Evolutionary conservation across 805 yeast species (phyloP), one percentile per base, ranked within the genome.

Genomic region (Danielia oregonensis): DNA sequence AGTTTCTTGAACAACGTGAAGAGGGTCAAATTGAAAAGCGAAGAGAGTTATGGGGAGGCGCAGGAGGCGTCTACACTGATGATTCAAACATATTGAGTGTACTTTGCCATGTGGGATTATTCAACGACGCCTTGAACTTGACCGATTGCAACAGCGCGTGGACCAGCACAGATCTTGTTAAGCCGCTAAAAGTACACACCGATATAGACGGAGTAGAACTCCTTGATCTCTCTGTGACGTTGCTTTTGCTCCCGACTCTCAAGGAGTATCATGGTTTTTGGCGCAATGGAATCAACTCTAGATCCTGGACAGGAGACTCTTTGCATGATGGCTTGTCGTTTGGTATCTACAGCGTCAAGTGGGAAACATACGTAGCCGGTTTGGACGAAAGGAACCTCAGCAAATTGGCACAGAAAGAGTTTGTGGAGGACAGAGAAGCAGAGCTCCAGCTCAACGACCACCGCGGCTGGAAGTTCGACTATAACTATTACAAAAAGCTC

Each of bases 41-140:
- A 23, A 63, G 78, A 32, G 71, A 74, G 29, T 43, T 88, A 2
- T 91, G 97, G 97, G 98, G 98, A 2, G 72, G 72, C 2, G 53
- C 53, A 9, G 75, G 89, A 2, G 95, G 89, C 28, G 68, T 93
- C 1, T 93, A 91, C 58, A 86, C 97, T 0, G 97, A 93, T 58
- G 98, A 91, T 57, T 83, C 95, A 1, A 96, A 91, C 56, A 63
- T 89, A 2, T 69, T 91, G 24, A 69, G 85, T 4, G 82, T 80
- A 0, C 61, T 91, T 33, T 73, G 77, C 42, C 97, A 93, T 49
- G 64, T 79, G 41, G 96, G 96, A 0, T 60, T 81, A 29, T 67
- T 80, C 37, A 57, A 71, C 34, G 54, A 68, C 9, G 54, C 32
- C 4, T 33, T 60, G 2, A 58, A 62, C 35, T 44, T 64, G 39